phyloP scores from a whole-genome alignment of 2,329 filamentous ascomycete genomes.

The Metarhizium robertsii region DNA sequence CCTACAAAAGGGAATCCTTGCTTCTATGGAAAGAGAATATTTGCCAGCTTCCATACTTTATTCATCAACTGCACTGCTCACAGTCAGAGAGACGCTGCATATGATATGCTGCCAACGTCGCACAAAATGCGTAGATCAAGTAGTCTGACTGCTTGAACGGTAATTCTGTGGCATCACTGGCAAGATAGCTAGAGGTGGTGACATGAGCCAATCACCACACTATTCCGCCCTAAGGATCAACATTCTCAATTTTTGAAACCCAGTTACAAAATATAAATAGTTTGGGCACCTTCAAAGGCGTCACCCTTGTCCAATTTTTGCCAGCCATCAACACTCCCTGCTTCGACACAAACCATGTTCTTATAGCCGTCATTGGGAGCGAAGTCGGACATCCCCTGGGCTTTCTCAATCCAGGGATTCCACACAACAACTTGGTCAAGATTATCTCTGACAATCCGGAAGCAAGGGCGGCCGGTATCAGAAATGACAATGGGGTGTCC shows the following conservation, averaged over 20 bases:
- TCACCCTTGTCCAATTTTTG: slow-evolving; percentile 75
- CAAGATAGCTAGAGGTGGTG: neutral
- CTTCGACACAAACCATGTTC: slow-evolving; percentile 91
- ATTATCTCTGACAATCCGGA: slow-evolving; percentile 73
- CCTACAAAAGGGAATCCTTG: neutral
- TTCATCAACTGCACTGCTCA: neutral
- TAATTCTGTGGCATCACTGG: neutral
- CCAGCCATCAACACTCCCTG: slow-evolving; percentile 75
- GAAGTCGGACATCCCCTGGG: slow-evolving; percentile 76
- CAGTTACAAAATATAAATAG: slow-evolving; percentile 32
- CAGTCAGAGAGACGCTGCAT: neutral
- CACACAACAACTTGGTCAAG: slow-evolving; percentile 85
- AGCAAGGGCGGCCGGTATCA: slow-evolving; percentile 54
- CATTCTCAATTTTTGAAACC: neutral
- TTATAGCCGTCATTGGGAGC: slow-evolving; percentile 81
- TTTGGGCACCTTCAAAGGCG: slow-evolving; percentile 53
- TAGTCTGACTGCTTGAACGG: neutral
- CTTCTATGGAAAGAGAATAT: neutral
- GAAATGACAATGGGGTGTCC: slow-evolving; percentile 48
- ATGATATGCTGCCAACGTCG: neutral
- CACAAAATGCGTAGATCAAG: neutral
- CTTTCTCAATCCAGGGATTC: slow-evolving; percentile 92
- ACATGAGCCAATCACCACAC: neutral
- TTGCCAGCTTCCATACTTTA: neutral
- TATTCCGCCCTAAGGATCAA: no score